A percentile compares a stretch with the other conserved stretches of the same genome.
Conservation (phyloP, 768 basidiomycete species). For the Mycena belliarum region DNA sequence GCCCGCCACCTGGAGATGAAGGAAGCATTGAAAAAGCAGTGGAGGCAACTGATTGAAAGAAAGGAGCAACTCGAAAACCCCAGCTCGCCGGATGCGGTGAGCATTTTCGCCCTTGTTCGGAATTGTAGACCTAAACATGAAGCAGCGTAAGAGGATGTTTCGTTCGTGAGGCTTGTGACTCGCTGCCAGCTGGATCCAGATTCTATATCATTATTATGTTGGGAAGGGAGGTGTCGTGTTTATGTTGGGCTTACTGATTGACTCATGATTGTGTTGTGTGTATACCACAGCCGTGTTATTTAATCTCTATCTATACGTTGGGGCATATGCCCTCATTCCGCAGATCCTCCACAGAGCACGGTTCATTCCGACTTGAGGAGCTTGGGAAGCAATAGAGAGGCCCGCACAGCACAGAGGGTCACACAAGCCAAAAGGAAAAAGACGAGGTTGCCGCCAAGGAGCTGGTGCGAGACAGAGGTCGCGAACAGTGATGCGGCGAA, state of each 20-base stretch:
- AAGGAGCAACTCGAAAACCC: conserved; percentile 72
- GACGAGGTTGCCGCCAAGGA: conserved; percentile 26
- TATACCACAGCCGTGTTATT: too few relatives aligned
- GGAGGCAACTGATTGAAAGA: conserved; percentile 93
- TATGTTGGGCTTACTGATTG: too few relatives aligned
- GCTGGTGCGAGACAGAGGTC: conserved; percentile 26
- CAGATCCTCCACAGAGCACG: too few relatives aligned
- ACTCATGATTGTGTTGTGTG: too few relatives aligned
- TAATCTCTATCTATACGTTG: too few relatives aligned
- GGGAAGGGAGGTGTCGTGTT: too few relatives aligned
- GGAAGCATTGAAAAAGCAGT: conserved; percentile 95
- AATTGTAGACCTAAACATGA: background rate
- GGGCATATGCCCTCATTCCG: too few relatives aligned
- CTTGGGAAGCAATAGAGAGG: conserved; percentile 5
- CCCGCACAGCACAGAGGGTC: conserved; percentile 4
- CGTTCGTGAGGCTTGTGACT: background rate
- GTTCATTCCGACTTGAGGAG: background rate
- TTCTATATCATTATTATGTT: background rate
- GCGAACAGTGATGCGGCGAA: conserved; percentile 28
- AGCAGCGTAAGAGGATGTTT: conserved; percentile 12
- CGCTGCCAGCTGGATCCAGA: background rate
- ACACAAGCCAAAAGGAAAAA: conserved; percentile 19
- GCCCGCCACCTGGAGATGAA: conserved; percentile 99
- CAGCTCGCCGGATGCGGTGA: conserved; percentile 1
- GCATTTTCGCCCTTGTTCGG: background rate